phyloP scores from a whole-genome alignment of 352 stramenopile genomes.

The Phytopythium vexans region DNA sequence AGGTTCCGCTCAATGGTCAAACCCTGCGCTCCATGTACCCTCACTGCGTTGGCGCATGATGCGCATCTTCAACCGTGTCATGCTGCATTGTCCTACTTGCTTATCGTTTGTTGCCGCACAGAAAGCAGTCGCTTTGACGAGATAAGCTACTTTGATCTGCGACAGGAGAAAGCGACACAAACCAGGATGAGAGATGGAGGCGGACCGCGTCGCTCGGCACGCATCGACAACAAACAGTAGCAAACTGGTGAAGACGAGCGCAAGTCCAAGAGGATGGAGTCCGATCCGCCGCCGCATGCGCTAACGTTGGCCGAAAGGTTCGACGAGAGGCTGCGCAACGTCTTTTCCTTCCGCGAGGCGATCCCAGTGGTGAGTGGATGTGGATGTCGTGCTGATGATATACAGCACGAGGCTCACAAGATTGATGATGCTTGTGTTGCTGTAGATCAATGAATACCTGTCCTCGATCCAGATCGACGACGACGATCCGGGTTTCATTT shows the following conservation, averaged over 20 bases:
- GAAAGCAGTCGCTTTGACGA: too few species aligned
- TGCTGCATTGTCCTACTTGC: too few species aligned
- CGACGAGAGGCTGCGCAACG: conserved; percentile 15
- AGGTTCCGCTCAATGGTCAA: too few species aligned
- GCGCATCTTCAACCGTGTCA: too few species aligned
- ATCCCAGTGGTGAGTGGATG: conserved; percentile 15
- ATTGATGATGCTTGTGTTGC: conserved; percentile 6
- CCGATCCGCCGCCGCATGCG: conserved; percentile 10
- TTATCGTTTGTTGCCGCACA: too few species aligned
- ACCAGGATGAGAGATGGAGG: too few species aligned
- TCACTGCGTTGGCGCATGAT: too few species aligned
- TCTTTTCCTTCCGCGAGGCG: conserved; percentile 13
- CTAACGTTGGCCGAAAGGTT: conserved; percentile 11
- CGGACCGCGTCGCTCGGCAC: too few species aligned
- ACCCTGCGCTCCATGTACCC: too few species aligned
- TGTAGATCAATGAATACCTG: conserved; percentile 15
- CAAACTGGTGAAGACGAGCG: conserved; percentile 5
- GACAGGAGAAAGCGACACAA: too few species aligned
- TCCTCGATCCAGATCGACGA: conserved; percentile 15
- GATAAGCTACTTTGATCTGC: too few species aligned
- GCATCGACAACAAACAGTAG: background rate
- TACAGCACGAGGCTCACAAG: conserved; percentile 4
- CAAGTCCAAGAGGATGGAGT: conserved; percentile 9
- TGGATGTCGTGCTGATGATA: conserved; percentile 2
- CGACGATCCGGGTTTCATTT: conserved; percentile 14